Evolutionary conservation across 441 rosid species (phyloP).

Genomic region (Erysimum cheiri): DNA sequence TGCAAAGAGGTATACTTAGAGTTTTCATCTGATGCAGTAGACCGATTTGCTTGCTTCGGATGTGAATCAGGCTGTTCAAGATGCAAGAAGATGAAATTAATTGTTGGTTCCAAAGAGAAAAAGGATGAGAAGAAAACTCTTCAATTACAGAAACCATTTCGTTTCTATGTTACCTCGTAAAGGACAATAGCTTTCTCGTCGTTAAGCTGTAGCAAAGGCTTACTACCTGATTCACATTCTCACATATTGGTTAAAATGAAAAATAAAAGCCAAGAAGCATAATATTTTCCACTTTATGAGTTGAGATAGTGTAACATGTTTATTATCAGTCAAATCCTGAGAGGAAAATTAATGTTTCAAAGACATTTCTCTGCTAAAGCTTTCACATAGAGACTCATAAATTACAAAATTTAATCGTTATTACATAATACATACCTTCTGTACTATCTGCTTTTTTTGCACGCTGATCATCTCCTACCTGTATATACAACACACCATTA

Average conservation of each 20-base stretch:
- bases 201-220: conserved; percentile 50
- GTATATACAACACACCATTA: conserved; percentile 36
- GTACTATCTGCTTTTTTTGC: conserved; percentile 55
- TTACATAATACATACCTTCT: no score
- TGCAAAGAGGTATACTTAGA: conserved; percentile 58
- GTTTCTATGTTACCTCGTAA: conserved; percentile 60
- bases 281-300: background rate
- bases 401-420: no score
- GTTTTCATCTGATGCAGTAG: conserved; percentile 58
- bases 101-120: conserved; percentile 10
- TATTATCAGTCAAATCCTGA: background rate
- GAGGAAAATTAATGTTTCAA: background rate
- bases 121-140: conserved; percentile 22
- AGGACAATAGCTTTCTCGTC: conserved; percentile 94
- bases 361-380: background rate
- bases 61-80: conserved; percentile 73
- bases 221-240: conserved; percentile 59
- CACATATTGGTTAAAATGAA: conserved; percentile 16
- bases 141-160: conserved; percentile 7
- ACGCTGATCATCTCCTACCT: conserved; percentile 61
- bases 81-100: conserved; percentile 39
- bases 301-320: background rate
- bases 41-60: conserved; percentile 62
- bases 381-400: no score
- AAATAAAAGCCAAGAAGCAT: conserved; percentile 3